Evolutionary conservation across 2,329 filamentous ascomycete genomes (phyloP), one percentile per base, ranked within the genome.

Genomic region (Acephala macrosclerotiorum): DNA sequence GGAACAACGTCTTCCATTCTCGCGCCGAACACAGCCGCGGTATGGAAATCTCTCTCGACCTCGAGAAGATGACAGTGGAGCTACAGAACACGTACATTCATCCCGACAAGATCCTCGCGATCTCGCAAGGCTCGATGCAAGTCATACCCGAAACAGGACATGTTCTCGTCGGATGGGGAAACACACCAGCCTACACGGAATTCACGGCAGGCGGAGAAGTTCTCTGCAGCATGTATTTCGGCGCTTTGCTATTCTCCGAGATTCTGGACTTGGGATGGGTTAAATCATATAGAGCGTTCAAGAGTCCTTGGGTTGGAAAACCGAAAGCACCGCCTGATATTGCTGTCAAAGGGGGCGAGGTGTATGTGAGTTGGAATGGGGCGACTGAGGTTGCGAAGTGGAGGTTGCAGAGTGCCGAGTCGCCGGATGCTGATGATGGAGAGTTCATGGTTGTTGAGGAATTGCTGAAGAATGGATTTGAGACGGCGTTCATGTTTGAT

Each of bases 101-200:
- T 58, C 76, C 79, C 0, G 61, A 72, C 42, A 70, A 73, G 2
- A 73, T 82, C 26, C 74, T 78, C 7, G 77, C 78, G 8, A 76
- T 77, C 36, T 82, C 80, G 3, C 81, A 83, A 67, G 81, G 81
- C 18, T 82, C 79, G 42, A 76, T 80, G 68, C 81, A 83, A 65
- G 65, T 80, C 8, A 75, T 84, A 7, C 75, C 79, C 4, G 78
- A 79, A 20, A 80, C 77, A 58, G 79, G 79, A 12, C 83, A 85
- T 69, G 77, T 79, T 1, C 74, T 86, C 14, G 76, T 85, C 8
- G 82, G 81, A 40, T 86, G 80, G 79, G 83, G 85, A n/a, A 80
- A 82, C 20, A 79, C 78, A 14, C 81, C 83, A 1, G 79, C 81
- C 0, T 81, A 80, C 63, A 84, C 80, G 6, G 85, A 87, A 70